Conservation (phyloP, 2,329 filamentous ascomycete genomes). For the Xylaria sp. region DNA sequence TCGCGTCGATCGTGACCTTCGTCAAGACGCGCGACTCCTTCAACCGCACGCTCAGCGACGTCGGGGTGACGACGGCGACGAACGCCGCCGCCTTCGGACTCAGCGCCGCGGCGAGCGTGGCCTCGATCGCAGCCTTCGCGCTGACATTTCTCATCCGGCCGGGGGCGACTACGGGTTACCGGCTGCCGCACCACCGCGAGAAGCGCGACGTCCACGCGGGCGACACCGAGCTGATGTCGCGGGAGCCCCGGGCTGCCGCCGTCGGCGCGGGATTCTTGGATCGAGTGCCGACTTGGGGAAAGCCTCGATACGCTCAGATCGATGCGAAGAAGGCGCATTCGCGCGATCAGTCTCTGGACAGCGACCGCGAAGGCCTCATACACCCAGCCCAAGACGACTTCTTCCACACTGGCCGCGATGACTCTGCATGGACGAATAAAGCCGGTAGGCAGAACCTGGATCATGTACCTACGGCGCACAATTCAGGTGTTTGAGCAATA, state of each 20-base stretch:
- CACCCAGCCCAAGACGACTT: constrained; percentile 16
- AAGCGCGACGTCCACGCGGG: constrained; percentile 17
- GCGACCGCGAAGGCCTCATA: constrained; percentile 37
- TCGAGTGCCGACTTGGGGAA: constrained; percentile 43
- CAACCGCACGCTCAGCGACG: constrained; percentile 43
- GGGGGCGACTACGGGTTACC: not conserved
- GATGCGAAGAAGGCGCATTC: constrained; percentile 33
- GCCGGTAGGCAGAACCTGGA: constrained; percentile 16
- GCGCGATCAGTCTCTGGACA: constrained; percentile 30
- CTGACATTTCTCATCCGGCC: constrained; percentile 19
- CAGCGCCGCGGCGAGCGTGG: constrained; percentile 44
- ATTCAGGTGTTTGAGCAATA: not conserved
- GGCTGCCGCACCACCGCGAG: constrained; percentile 11
- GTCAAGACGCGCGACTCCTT: constrained; percentile 43
- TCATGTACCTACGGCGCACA: constrained; percentile 28
- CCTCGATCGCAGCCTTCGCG: constrained; percentile 41
- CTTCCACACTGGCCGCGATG: not conserved
- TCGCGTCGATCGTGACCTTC: constrained; percentile 46
- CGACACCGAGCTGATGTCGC: constrained; percentile 16
- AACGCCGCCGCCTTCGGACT: constrained; percentile 45
- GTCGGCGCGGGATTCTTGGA: constrained; percentile 38
- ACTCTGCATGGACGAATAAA: constrained; percentile 20
- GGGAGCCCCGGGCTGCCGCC: constrained; percentile 3
- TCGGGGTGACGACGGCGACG: constrained; percentile 44
- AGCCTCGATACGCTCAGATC: constrained; percentile 50